Conservation (phyloP, 306 rosid genomes). For the Luffa acutangula region DNA sequence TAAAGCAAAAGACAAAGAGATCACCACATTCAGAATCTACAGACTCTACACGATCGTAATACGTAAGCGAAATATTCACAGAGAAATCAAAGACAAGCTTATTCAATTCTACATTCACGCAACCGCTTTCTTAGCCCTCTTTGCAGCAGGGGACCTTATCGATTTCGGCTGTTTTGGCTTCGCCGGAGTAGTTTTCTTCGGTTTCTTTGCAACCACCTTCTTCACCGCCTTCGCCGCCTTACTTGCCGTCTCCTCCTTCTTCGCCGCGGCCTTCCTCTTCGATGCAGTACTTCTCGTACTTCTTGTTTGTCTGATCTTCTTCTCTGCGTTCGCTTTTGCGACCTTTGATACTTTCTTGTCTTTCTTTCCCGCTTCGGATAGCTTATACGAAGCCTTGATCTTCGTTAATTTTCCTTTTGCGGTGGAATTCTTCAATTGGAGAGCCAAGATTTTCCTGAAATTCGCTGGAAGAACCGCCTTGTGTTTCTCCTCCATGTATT, state of each 20-base stretch:
- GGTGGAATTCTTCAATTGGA: conserved; percentile 71
- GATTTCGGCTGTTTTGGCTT: conserved; percentile 78
- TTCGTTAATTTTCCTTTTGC: conserved; percentile 58
- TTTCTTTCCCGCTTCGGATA: conserved; percentile 30
- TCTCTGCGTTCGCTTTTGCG: conserved; percentile 16
- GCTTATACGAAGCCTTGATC: conserved; percentile 75
- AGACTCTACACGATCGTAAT: not conserved
- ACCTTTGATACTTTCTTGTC: conserved; percentile 1
- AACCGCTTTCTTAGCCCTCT: conserved; percentile 39
- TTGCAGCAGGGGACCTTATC: conserved; percentile 40
- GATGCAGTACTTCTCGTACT: not conserved
- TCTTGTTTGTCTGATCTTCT: conserved; percentile 10
- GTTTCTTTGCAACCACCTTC: conserved; percentile 18
- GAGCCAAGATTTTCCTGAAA: conserved; percentile 58
- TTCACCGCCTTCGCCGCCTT: conserved; percentile 10
- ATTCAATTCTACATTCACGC: conserved; percentile 10
- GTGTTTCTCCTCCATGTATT: conserved; percentile 82
- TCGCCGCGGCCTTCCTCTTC: conserved; percentile 12
- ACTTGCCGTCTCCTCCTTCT: conserved; percentile 8
- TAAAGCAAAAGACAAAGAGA: not conserved
- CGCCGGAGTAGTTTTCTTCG: conserved; percentile 36
- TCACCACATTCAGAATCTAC: not conserved
- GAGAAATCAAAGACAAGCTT: not conserved
- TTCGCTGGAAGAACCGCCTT: conserved; percentile 56
- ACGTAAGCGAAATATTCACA: not conserved